phyloP scores from a whole-genome alignment of 257 asterid genomes.

The Marsdenia floribunda region DNA sequence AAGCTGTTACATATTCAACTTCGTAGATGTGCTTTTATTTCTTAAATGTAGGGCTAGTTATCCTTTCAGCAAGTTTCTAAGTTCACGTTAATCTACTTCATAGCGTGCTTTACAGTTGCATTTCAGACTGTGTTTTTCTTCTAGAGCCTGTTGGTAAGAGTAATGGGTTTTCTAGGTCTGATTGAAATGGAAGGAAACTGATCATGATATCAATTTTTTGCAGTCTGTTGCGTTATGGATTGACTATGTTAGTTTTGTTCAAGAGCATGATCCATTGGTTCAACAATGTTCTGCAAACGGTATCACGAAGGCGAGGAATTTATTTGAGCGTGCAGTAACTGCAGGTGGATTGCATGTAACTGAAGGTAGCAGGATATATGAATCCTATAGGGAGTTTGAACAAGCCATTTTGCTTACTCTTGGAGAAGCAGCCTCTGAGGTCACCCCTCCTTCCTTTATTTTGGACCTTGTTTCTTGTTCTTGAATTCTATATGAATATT shows the following conservation, averaged over 20 bases:
- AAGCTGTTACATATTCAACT: background rate
- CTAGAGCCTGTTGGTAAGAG: background rate
- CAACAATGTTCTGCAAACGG: slow-evolving; percentile 55
- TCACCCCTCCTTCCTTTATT: slow-evolving; percentile 23
- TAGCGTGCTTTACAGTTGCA: background rate
- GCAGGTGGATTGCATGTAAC: slow-evolving; percentile 83
- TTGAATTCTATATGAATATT: slow-evolving; percentile 1
- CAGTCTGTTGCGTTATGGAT: slow-evolving; percentile 95
- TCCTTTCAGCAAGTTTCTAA: background rate
- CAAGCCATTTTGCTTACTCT: slow-evolving; percentile 56
- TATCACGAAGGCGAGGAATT: slow-evolving; percentile 65
- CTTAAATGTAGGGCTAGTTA: background rate
- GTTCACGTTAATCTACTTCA: background rate
- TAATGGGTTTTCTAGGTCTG: background rate
- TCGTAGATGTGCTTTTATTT: background rate
- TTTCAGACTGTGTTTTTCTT: background rate
- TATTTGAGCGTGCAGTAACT: slow-evolving; percentile 87
- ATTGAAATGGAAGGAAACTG: slow-evolving; percentile 8
- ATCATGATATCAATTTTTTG: slow-evolving; percentile 28
- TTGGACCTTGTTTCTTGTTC: background rate
- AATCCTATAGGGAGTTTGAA: slow-evolving; percentile 74
- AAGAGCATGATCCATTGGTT: slow-evolving; percentile 62
- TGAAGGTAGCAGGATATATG: slow-evolving; percentile 88
- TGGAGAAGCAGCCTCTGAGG: slow-evolving; percentile 56
- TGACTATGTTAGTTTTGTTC: slow-evolving; percentile 75